A percentile compares a stretch with the other conserved stretches of the same genome.
Conservation (phyloP, 2,329 filamentous ascomycete species). For the Penicillium sp. region DNA sequence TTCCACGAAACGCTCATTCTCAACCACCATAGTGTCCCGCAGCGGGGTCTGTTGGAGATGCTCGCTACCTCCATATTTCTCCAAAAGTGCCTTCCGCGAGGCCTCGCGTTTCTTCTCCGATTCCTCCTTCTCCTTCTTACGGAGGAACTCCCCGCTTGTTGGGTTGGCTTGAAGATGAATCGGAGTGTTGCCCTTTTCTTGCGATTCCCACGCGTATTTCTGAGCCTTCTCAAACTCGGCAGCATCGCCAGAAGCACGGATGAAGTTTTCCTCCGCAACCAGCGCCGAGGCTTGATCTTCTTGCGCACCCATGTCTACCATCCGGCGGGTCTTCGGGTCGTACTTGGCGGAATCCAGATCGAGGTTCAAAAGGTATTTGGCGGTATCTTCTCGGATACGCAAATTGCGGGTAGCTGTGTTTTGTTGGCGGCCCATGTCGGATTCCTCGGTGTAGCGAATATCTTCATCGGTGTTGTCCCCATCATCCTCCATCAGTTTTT, state of each 20-base stretch:
- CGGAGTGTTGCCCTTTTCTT: constrained; percentile 77
- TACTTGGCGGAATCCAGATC: constrained; percentile 97
- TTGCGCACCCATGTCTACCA: constrained; percentile 82
- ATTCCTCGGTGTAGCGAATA: constrained; percentile 82
- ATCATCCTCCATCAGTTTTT: constrained; percentile 55
- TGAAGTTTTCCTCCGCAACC: constrained; percentile 90
- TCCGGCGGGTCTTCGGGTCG: constrained; percentile 90
- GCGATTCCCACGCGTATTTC: constrained; percentile 90
- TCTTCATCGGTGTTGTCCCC: constrained; percentile 52
- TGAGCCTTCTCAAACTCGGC: constrained; percentile 90
- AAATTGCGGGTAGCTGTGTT: constrained; percentile 88
- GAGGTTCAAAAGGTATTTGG: constrained; percentile 92
- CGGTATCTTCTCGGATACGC: constrained; percentile 91
- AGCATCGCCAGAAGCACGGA: constrained; percentile 85
- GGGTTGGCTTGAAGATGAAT: constrained; percentile 95
- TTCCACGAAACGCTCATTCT: constrained; percentile 86
- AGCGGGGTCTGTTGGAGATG: constrained; percentile 62
- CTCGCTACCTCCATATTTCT: constrained; percentile 78
- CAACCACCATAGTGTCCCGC: constrained; percentile 68
- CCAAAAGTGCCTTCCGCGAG: constrained; percentile 68
- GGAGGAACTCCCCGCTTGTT: constrained; percentile 81
- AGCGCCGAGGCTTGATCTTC: constrained; percentile 77
- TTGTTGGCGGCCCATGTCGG: constrained; percentile 93
- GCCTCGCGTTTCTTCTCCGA: constrained; percentile 68
- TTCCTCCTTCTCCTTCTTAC: constrained; percentile 78